These are phyloP conservation scores for Neocallimastix lanati DNA, from an alignment of 192 early-diverging fungal species.

Conservation along the genomic window DNA sequence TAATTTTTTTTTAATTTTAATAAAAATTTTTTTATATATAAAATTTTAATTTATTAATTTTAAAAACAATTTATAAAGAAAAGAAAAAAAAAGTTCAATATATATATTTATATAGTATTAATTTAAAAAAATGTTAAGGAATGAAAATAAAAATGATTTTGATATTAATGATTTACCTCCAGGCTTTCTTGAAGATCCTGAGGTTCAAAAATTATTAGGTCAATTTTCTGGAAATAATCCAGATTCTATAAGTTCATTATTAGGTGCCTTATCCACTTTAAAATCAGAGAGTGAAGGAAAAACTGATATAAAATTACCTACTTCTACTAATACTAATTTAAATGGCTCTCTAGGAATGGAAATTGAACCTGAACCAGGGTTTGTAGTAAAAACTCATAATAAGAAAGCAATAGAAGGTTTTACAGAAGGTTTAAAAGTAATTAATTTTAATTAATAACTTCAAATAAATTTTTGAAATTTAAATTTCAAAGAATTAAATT, in stretches of 20 bases:
- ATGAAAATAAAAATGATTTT: neutral
- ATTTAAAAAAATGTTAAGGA: neutral
- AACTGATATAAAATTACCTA: neutral
- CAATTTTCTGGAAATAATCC: neutral
- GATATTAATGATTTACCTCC: neutral
- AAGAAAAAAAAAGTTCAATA: too few species aligned
- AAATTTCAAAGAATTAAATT: too few species aligned
- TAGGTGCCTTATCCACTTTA: neutral
- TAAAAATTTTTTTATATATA: too few species aligned
- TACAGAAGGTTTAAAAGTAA: slow-evolving; percentile 15
- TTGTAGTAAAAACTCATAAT: slow-evolving; percentile 28
- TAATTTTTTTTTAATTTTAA: too few species aligned
- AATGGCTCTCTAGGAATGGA: slow-evolving; percentile 5
- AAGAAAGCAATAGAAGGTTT: slow-evolving; percentile 8
- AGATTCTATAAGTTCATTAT: neutral
- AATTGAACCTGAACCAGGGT: slow-evolving; percentile 26
- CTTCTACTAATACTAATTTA: neutral
- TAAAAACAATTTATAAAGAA: too few species aligned
- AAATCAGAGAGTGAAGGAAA: neutral
- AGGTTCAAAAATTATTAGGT: neutral
- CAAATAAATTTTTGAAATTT: too few species aligned
- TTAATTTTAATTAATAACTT: too few species aligned
- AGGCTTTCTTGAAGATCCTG: neutral
- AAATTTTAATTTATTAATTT: too few species aligned
- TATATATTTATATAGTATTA: too few species aligned